Evolutionary conservation across 1,139 yeast species (phyloP).

Genomic region (Spathaspora jeffriesii): DNA sequence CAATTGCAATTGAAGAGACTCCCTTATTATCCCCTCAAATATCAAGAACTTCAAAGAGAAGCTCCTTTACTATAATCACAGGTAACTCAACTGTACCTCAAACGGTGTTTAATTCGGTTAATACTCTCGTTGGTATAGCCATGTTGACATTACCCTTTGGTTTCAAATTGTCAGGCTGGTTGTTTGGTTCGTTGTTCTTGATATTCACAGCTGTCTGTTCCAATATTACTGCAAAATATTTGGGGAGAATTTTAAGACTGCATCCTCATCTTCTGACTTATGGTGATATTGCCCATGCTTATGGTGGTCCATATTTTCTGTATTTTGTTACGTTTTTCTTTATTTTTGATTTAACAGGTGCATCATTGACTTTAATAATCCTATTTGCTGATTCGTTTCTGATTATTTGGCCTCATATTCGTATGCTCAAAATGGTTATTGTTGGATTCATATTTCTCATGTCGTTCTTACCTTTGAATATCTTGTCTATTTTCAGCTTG

Average conservation of each 20-base stretch:
- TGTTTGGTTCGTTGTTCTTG: conserved; percentile 59
- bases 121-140: conserved; percentile 86
- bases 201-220: conserved; percentile 62
- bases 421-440: conserved; percentile 50
- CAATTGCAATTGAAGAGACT: conserved; percentile 15
- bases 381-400: conserved; percentile 84
- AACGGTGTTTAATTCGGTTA: conserved; percentile 84
- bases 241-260: conserved; percentile 32
- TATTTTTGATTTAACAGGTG: conserved; percentile 76
- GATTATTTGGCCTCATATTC: conserved; percentile 58
- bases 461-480: conserved; percentile 72
- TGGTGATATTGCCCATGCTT: conserved; percentile 46
- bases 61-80: conserved; percentile 12
- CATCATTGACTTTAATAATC: conserved; percentile 73
- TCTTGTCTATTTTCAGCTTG: conserved; percentile 71
- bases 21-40: conserved; percentile 12
- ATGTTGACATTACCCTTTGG: conserved; percentile 84
- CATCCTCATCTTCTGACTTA: conserved; percentile 35
- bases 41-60: conserved; percentile 10
- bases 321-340: conserved; percentile 70
- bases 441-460: conserved; percentile 54
- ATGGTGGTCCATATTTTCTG: conserved; percentile 48
- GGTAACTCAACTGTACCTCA: conserved; percentile 71
- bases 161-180: conserved; percentile 78
- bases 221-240: conserved; percentile 62